Evolutionary conservation across 1,284 basidiomycete genomes (phyloP).

Genomic region (Tranzscheliella williamsii): DNA sequence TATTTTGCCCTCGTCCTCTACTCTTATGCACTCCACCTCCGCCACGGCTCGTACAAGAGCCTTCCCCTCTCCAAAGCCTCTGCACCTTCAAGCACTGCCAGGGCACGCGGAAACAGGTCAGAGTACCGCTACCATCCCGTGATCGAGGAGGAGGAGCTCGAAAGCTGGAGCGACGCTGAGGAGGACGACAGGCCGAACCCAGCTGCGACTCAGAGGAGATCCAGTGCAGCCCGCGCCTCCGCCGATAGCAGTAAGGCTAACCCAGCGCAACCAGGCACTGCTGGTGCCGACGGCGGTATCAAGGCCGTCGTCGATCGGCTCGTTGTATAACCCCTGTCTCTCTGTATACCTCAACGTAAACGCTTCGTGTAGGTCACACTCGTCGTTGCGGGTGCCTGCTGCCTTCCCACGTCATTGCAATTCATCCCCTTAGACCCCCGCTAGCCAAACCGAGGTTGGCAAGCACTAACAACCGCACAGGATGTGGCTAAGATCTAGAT

Average conservation of each 20-base stretch:
- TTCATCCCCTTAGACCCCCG: too few species aligned
- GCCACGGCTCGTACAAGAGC: conserved; percentile 83
- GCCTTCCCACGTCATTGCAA: too few species aligned
- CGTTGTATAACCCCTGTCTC: conserved; percentile 11
- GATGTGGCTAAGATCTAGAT: too few species aligned
- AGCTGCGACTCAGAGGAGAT: too few species aligned
- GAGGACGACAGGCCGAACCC: conserved; percentile 29
- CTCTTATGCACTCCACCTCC: conserved; percentile 89
- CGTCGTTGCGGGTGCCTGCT: too few species aligned
- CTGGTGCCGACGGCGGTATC: background rate
- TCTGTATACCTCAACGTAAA: too few species aligned
- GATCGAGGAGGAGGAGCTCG: conserved; percentile 40
- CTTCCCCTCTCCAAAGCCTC: conserved; percentile 68
- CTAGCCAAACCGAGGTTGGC: too few species aligned
- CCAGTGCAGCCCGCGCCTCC: too few species aligned
- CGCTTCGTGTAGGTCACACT: too few species aligned
- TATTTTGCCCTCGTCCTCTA: conserved; percentile 91
- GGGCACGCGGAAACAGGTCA: conserved; percentile 12
- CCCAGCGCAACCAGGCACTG: background rate
- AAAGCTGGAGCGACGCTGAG: conserved; percentile 46
- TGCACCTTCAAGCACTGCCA: conserved; percentile 59
- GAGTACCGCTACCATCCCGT: conserved; percentile 43
- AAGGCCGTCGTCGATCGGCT: conserved; percentile 24
- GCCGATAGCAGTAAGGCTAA: too few species aligned
- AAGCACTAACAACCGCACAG: too few species aligned